A percentile compares a stretch with the other conserved stretches of the same genome.
phyloP scores from a whole-genome alignment of 345 rosid species.

The Psidium friedrichsthalianum region DNA sequence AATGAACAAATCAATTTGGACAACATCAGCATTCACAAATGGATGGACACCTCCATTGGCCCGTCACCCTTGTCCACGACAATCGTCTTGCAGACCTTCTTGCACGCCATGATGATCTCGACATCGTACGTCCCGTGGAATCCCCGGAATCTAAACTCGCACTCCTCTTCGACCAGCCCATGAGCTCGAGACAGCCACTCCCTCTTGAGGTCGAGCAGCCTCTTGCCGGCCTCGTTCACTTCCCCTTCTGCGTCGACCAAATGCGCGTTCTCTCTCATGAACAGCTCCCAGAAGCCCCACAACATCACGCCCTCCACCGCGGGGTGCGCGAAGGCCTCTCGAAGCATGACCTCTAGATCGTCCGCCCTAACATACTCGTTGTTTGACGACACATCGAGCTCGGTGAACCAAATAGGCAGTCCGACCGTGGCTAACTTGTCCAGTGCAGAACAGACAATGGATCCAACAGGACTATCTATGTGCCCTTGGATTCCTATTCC shows the following conservation, averaged over 20 bases:
- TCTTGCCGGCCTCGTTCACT: constrained; percentile 71
- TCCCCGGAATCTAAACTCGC: constrained; percentile 58
- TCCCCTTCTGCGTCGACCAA: constrained; percentile 90
- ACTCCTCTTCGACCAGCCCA: constrained; percentile 44
- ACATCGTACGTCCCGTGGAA: constrained; percentile 67
- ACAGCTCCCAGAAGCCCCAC: constrained; percentile 99
- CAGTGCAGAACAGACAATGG: constrained; percentile 55
- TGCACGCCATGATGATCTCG: constrained; percentile 26
- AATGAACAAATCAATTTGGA: background rate
- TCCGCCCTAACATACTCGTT: constrained; percentile 82
- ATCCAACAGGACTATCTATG: constrained; percentile 73
- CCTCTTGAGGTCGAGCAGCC: constrained; percentile 51
- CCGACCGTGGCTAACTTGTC: constrained; percentile 71
- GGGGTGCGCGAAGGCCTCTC: constrained; percentile 91
- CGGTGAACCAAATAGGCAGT: constrained; percentile 92
- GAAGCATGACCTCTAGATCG: constrained; percentile 89
- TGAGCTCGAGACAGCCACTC: constrained; percentile 61
- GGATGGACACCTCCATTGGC: constrained; percentile 42
- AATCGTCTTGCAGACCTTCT: constrained; percentile 39
- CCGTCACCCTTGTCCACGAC: constrained; percentile 52
- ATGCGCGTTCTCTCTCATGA: constrained; percentile 65
- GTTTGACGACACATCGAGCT: constrained; percentile 73
- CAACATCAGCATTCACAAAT: constrained; percentile 13
- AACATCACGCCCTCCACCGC: constrained; percentile 91
- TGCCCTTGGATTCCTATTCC: constrained; percentile 96